These are phyloP conservation scores for Gloeopeniophorella convolvens DNA, from an alignment of 768 basidiomycete species.

Conservation along the genomic window DNA sequence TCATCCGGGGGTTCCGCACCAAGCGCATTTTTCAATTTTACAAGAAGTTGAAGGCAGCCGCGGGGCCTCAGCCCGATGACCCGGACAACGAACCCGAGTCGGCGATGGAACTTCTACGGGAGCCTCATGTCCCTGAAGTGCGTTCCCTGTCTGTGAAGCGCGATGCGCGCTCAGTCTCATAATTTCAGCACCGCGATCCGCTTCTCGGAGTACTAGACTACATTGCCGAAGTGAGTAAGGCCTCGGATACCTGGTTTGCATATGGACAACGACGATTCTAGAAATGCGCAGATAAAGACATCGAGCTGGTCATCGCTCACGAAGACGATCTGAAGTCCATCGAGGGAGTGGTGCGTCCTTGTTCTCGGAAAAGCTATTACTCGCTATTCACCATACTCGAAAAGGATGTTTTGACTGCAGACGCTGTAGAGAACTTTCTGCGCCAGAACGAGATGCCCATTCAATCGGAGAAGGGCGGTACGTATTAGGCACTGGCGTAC, in stretches of 20 bases:
- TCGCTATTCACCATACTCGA: background rate
- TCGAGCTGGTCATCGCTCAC: constrained; percentile 18
- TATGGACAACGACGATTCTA: too few relatives aligned
- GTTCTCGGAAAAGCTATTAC: background rate
- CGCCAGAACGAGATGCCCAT: constrained; percentile 11
- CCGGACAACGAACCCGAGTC: constrained; percentile 10
- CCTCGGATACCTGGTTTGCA: too few relatives aligned
- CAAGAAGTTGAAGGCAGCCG: constrained; percentile 8
- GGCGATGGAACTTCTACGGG: constrained; percentile 7
- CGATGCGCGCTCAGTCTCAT: background rate
- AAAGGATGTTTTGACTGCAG: constrained; percentile 14
- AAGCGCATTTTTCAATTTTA: constrained; percentile 10
- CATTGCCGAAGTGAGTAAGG: constrained; percentile 7
- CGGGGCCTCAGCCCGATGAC: constrained; percentile 2
- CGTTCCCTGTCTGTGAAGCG: background rate
- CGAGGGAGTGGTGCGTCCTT: constrained; percentile 9
- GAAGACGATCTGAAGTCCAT: constrained; percentile 13
- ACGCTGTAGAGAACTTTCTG: constrained; percentile 14
- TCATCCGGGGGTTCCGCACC: constrained; percentile 17
- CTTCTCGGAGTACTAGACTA: constrained; percentile 13
- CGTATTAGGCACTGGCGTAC: background rate
- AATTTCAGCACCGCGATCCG: constrained; percentile 10
- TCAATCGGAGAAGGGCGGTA: constrained; percentile 12
- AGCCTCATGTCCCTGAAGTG: constrained; percentile 9
- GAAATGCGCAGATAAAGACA: constrained; percentile 8